Conservation (phyloP, 202 grass and related monocot genomes). For the Panicum virgatum region DNA sequence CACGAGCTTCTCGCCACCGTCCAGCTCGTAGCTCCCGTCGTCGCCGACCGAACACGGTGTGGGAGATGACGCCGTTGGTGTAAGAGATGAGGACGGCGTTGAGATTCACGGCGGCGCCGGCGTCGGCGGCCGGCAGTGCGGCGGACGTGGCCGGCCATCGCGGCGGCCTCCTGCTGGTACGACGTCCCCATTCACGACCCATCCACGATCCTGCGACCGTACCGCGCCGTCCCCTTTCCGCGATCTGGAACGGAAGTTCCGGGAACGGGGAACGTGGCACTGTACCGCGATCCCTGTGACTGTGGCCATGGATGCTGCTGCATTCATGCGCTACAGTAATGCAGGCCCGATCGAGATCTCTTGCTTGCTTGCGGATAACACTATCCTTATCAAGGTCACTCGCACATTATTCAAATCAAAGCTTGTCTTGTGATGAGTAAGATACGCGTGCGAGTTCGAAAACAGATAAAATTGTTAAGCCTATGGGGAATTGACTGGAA, state of each 20-base stretch:
- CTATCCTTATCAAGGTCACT: background rate
- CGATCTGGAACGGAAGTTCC: too few species aligned
- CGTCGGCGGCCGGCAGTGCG: too few species aligned
- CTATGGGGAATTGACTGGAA: background rate
- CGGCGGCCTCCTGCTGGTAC: conserved; percentile 16
- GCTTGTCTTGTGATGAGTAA: background rate
- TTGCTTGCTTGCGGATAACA: background rate
- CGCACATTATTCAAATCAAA: background rate
- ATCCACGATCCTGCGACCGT: too few species aligned
- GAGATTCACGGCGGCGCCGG: conserved; percentile 18
- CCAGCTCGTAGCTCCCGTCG: background rate
- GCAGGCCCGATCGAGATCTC: background rate
- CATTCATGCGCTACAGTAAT: background rate
- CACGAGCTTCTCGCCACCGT: background rate
- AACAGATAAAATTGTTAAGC: too few species aligned
- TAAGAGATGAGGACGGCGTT: conserved; percentile 6
- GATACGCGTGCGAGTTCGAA: background rate
- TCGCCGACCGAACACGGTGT: background rate
- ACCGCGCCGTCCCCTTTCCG: too few species aligned
- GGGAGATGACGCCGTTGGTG: conserved; percentile 22
- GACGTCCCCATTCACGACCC: too few species aligned
- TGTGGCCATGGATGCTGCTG: too few species aligned
- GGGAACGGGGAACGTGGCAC: too few species aligned
- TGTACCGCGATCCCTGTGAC: too few species aligned
- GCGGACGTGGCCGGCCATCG: conserved; percentile 5